Conservation (phyloP, 2,329 filamentous ascomycete genomes). For the Zarea fungicola region DNA sequence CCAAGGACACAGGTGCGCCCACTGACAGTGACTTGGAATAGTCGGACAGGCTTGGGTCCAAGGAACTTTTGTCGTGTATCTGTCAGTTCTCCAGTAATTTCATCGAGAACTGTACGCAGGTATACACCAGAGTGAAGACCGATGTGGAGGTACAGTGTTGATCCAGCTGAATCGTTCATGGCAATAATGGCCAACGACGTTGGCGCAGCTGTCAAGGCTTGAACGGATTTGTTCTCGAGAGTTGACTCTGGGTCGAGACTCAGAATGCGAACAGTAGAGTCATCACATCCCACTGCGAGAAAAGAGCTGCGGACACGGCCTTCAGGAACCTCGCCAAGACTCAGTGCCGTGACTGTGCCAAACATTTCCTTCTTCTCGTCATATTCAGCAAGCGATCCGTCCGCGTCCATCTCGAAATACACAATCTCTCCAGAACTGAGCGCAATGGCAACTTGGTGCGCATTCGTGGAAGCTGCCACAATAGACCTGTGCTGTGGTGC, state of each 20-base stretch:
- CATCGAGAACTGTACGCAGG: constrained; percentile 88
- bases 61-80: constrained; percentile 94
- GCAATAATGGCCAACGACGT: constrained; percentile 86
- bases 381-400: constrained; percentile 87
- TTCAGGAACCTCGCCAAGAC: constrained; percentile 85
- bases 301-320: constrained; percentile 86
- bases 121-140: constrained; percentile 95
- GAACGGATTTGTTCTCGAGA: constrained; percentile 88
- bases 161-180: constrained; percentile 91
- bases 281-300: constrained; percentile 92
- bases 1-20: constrained; percentile 81
- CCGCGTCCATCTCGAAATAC: constrained; percentile 95
- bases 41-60: constrained; percentile 80
- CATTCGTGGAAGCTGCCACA: constrained; percentile 88
- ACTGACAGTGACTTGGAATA: constrained; percentile 88
- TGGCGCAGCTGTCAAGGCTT: constrained; percentile 85
- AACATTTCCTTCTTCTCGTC: constrained; percentile 94
- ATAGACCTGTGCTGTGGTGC: constrained; percentile 92
- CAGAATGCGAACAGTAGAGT: constrained; percentile 89
- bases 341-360: constrained; percentile 91
- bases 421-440: constrained; percentile 95
- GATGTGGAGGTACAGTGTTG: constrained; percentile 90
- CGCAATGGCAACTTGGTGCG: constrained; percentile 87
- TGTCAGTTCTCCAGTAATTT: constrained; percentile 90
- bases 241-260: constrained; percentile 87